Base-by-base conservation (phyloP, 352 stramenopile genomes). In the Globisporangium megalacanthum region DNA sequence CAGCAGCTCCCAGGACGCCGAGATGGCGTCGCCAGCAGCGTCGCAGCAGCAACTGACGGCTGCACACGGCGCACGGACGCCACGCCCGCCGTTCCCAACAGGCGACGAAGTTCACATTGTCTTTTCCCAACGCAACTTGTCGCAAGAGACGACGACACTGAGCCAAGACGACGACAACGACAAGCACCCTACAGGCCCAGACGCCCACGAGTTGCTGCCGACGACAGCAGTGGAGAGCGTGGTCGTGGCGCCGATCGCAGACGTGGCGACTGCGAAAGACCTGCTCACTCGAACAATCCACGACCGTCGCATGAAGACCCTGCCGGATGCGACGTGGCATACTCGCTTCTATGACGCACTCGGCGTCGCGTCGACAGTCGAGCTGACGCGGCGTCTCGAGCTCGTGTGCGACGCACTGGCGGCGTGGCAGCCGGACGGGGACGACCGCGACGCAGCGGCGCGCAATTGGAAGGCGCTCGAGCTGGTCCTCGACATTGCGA, bases 341-440 rank as follows among this genome's bases (percentile, higher is more conserved):
- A 49, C 54, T 25, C 47, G 64, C 13, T 46, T 85, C 14, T 79
- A 62, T 65, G 35, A 63, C 10, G 49, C 29, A 42, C 56, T 85
- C 14, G 52, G 73, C 6, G 72, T 75, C 9, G 58, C 64, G 11
- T 55, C 50, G 39, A 54, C 56, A 15, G 53, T 68, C 29, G 75
- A 82, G 54, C 19, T 82, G 17, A 56, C 57, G 4, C 75, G 70
- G 57, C 61, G 67, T 9, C 31, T 84, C 17, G 77, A 84, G 19
- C 7, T 70, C 35, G 72, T 68, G 29, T 60, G 68, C 19, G 65
- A 77, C 45, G 72, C 75, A 42, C 52, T 82, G 15, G 70, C 58
- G 0, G 63, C 52, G 14, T 84, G 75, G 75, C 48, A 68, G 22
- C 70, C 62, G 4, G 48, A 53, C 9, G 25, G 62, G 4, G 49